Evolutionary conservation across 441 rosid genomes (phyloP), one percentile per base, ranked within the genome.

Genomic region (Brassica balearica): DNA sequence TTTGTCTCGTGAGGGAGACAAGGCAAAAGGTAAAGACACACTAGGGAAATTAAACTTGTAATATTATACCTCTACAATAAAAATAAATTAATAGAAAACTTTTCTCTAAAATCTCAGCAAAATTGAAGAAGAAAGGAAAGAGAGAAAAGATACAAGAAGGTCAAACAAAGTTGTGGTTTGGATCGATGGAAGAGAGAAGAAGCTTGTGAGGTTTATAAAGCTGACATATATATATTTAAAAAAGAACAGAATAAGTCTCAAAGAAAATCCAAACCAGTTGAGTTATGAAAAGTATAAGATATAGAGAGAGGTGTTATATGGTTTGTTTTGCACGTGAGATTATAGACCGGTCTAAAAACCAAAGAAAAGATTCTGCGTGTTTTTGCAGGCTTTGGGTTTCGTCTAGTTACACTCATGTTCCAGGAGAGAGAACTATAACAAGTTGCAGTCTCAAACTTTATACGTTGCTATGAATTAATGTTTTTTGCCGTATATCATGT

Each of bases 291-390:
- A 67, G 19, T 17, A 72, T 9, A 51, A 43, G 51, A 46, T 29
- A 51, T 51, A n/a, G 19, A 71, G 71, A 77, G 61, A 79, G 65
- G 27, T 63, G 27, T 56, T 70, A 22, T 75, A 20, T 69, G 73
- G 59, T 75, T 58, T 23, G 74, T 73, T 80, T 77, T 85, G 88
- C 93, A 88, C 97, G 94, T 92, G 97, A 87, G 94, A 88, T 83
- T 81, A 75, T 83, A 79, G 78, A 82, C 73, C 80, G 78, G 85
- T 85, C 85, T 80, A 73, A 73, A 76, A 41, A 68, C 79, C 68
- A 78, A 70, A 79, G 76, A 79, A 81, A 83, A 91, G 92, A 84
- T 84, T 87, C 92, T 85, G 83, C 73, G 83, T 84, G 81, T 77
- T 86, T 83, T 69, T 56, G 84, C 89, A 87, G 85, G 90, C 88